phyloP scores from a whole-genome alignment of 208 protist genomes.

The Trypanosoma vivax region DNA sequence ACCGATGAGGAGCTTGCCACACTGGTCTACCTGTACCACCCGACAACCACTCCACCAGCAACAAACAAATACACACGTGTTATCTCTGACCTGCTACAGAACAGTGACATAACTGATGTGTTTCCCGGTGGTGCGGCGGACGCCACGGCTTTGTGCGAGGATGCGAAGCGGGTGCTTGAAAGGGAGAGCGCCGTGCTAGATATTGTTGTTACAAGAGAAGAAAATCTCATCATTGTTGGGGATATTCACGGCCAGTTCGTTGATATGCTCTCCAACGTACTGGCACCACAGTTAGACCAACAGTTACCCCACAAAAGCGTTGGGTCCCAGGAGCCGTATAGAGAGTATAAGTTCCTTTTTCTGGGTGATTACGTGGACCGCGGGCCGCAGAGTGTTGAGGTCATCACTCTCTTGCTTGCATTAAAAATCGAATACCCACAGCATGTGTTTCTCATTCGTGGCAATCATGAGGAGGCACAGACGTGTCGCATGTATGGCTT shows the following conservation, averaged over 20 bases:
- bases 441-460: conserved; percentile 81
- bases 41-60: conserved; percentile 23
- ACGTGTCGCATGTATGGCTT: conserved; percentile 83
- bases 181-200: conserved; percentile 49
- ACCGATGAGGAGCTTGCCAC: background rate
- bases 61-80: conserved; percentile 46
- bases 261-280: conserved; percentile 59
- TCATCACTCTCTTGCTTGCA: conserved; percentile 73
- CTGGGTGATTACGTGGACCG: conserved; percentile 97
- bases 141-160: conserved; percentile 42
- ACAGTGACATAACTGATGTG: conserved; percentile 50
- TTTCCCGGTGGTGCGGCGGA: conserved; percentile 42
- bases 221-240: conserved; percentile 72
- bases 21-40: conserved; percentile 38
- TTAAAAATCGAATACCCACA: conserved; percentile 83
- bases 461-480: conserved; percentile 89
- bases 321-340: background rate
- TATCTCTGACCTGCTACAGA: conserved; percentile 64
- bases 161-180: conserved; percentile 33
- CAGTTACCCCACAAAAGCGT: conserved; percentile 15
- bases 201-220: conserved; percentile 28
- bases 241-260: conserved; percentile 87
- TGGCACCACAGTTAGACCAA: conserved; percentile 54
- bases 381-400: conserved; percentile 78
- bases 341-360: conserved; percentile 89